Conservation (phyloP, 177 flowering plant genomes). For the Vitis hybrid region DNA sequence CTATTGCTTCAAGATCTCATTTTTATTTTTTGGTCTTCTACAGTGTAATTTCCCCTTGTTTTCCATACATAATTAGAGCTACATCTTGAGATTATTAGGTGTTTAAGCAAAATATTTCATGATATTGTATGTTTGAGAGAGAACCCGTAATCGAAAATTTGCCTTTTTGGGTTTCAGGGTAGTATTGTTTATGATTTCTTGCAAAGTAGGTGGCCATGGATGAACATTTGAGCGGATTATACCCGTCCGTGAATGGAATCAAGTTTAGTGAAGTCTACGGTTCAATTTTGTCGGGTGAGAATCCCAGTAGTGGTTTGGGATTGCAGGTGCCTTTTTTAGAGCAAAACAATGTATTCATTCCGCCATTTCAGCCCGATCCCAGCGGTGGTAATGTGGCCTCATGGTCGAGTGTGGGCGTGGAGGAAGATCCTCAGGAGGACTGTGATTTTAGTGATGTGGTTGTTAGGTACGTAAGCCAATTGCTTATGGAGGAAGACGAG, state of each 20-base stretch:
- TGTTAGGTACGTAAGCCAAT: slow-evolving; percentile 43
- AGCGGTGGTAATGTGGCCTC: background rate
- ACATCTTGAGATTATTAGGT: background rate
- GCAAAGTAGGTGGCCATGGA: slow-evolving; percentile 24
- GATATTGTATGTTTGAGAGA: background rate
- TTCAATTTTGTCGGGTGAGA: slow-evolving; percentile 6
- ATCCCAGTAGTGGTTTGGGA: slow-evolving; percentile 13
- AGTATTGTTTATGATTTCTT: slow-evolving; percentile 1
- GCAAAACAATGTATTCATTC: slow-evolving; percentile 5
- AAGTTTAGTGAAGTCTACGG: slow-evolving; percentile 10
- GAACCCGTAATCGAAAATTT: background rate
- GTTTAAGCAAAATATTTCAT: background rate
- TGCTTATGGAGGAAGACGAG: slow-evolving; percentile 64
- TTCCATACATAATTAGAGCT: background rate
- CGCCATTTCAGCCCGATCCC: slow-evolving; percentile 17
- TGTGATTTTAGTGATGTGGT: slow-evolving; percentile 52
- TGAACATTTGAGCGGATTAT: slow-evolving; percentile 9
- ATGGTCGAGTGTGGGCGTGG: slow-evolving; percentile 7
- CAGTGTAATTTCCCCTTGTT: no score
- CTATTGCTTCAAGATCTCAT: no score
- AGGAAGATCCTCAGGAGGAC: slow-evolving; percentile 35
- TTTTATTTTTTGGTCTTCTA: no score
- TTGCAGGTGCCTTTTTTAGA: background rate
- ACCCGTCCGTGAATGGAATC: slow-evolving; percentile 14
- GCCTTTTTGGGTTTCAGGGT: background rate